These are phyloP conservation scores for Colletotrichum musicola DNA, from an alignment of 2,329 filamentous ascomycete genomes.

Conservation along the genomic window DNA sequence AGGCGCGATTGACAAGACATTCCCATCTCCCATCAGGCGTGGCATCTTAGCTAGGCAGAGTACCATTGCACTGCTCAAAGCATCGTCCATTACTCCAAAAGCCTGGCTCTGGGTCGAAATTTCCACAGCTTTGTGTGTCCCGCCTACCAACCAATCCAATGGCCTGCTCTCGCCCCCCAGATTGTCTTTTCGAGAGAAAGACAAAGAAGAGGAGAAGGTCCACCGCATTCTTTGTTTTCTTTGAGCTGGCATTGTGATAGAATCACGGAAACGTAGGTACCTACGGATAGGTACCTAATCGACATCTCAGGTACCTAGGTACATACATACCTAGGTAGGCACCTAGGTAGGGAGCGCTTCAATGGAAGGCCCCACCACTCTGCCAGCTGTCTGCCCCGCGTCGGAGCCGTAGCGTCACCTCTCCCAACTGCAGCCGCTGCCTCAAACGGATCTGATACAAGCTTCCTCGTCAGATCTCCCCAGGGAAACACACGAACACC, in stretches of 20 bases:
- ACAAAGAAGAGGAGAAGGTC: too few relatives aligned
- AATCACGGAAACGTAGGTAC: too few relatives aligned
- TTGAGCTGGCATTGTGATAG: too few relatives aligned
- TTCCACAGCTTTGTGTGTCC: not conserved
- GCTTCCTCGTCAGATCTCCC: conserved; percentile 29
- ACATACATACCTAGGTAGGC: too few relatives aligned
- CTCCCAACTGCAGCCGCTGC: conserved; percentile 25
- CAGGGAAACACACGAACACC: conserved; percentile 15
- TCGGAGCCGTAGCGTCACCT: conserved; percentile 23
- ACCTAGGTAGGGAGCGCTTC: not conserved
- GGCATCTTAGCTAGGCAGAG: not conserved
- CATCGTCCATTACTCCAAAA: not conserved
- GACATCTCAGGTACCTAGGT: too few relatives aligned
- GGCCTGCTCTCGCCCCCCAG: too few relatives aligned
- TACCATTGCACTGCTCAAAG: too few relatives aligned
- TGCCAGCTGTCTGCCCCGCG: conserved; percentile 22
- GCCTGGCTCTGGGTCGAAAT: conserved; percentile 21
- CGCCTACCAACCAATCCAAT: too few relatives aligned
- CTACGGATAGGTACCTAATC: too few relatives aligned
- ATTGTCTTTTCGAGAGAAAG: too few relatives aligned
- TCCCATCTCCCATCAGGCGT: not conserved
- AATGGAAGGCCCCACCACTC: conserved; percentile 7
- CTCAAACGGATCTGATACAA: conserved; percentile 47
- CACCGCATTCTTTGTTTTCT: too few relatives aligned
- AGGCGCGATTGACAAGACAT: not conserved